Evolutionary conservation across 148 eudicot species (phyloP).

Genomic region (Mesembryanthemum crystallinum): DNA sequence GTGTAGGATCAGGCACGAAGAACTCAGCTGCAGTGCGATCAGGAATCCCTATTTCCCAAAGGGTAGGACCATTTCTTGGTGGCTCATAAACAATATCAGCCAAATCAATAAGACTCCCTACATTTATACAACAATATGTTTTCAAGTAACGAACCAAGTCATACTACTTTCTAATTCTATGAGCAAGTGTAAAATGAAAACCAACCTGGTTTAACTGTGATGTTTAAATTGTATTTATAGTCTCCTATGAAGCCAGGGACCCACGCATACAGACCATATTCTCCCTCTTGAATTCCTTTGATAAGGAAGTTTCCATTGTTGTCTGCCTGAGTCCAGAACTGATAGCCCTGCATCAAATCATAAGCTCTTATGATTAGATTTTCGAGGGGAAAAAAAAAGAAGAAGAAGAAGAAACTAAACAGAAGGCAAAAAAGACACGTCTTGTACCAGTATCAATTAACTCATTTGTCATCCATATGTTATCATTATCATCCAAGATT

Average conservation of each 20-base stretch:
- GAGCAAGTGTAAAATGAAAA: background rate
- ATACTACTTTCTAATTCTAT: background rate
- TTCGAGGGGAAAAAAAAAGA: too few species aligned
- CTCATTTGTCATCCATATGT: background rate
- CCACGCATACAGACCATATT: conserved; percentile 51
- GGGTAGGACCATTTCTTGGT: conserved; percentile 56
- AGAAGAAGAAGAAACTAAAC: background rate
- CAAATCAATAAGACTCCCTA: conserved; percentile 32
- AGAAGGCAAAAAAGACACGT: background rate
- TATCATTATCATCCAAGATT: too few species aligned
- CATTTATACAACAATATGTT: background rate
- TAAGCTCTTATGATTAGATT: background rate
- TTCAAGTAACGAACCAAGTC: background rate
- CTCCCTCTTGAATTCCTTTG: conserved; percentile 32
- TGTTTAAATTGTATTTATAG: conserved; percentile 23
- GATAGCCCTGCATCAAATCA: conserved; percentile 39
- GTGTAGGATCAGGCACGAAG: conserved; percentile 51
- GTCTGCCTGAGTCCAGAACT: conserved; percentile 56
- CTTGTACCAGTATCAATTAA: background rate
- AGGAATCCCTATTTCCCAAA: conserved; percentile 76
- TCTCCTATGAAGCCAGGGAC: conserved; percentile 53
- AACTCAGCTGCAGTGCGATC: conserved; percentile 72
- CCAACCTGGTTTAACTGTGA: conserved; percentile 41
- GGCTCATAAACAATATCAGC: conserved; percentile 35
- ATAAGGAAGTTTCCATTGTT: conserved; percentile 39